These are phyloP conservation scores for Arthrinium puccinioides DNA, from an alignment of 2,329 filamentous ascomycete genomes.

Conservation along the genomic window DNA sequence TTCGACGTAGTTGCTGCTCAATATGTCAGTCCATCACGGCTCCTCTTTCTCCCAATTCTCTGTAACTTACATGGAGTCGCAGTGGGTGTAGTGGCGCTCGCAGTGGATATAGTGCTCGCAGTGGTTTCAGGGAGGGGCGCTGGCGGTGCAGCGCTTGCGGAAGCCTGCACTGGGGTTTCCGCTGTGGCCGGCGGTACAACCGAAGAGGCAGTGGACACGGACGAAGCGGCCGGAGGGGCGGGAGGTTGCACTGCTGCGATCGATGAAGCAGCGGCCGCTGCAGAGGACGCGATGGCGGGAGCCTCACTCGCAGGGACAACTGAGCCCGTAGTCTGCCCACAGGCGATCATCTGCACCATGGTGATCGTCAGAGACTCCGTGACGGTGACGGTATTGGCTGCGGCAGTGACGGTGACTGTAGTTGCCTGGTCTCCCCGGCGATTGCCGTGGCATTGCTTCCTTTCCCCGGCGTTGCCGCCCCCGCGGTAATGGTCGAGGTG, in stretches of 20 bases:
- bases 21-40: no score
- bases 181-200: neutral
- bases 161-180: neutral
- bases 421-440: neutral
- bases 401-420: slow-evolving; percentile 4
- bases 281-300: slow-evolving; percentile 17
- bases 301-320: slow-evolving; percentile 14
- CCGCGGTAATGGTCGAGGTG: neutral
- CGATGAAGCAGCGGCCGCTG: slow-evolving; percentile 14
- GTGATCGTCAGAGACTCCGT: slow-evolving; percentile 18
- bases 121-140: neutral
- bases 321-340: slow-evolving; percentile 13
- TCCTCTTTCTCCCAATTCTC: no score
- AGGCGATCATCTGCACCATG: slow-evolving; percentile 21
- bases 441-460: neutral
- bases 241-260: slow-evolving; percentile 6
- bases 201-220: slow-evolving; percentile 2
- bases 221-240: slow-evolving; percentile 2
- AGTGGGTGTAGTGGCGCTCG: neutral
- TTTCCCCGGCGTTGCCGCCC: neutral
- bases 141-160: neutral
- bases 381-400: slow-evolving; percentile 7
- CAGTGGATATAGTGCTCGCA: neutral
- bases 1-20: neutral
- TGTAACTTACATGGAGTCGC: no score